Evolutionary conservation across 768 basidiomycete genomes (phyloP), one percentile per base, ranked within the genome.

Genomic region (Collybia mongolica): DNA sequence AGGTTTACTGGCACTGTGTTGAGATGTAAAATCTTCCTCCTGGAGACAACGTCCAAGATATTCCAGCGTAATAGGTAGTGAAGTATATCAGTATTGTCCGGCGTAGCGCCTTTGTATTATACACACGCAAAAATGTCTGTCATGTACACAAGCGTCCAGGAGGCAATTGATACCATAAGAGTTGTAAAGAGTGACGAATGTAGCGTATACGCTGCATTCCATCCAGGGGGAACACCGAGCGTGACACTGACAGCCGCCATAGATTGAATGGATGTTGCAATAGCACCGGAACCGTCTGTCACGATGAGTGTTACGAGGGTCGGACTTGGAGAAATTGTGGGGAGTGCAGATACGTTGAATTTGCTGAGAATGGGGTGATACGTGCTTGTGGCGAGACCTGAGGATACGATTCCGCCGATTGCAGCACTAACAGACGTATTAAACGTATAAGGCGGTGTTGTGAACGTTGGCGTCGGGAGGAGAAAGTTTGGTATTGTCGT

Each of bases 401-500:
- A 75, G 2, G 68, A 53, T 3, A 82, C 81, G 18, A 86, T 73
- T 44, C 79, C 79, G 6, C 85, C 83, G 2, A 77, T 60, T 14
- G 72, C 52, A 3, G 79, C 81, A 7, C 76, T 56, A 42, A 88
- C 66, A 3, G 90, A 86, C 0, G 86, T 75, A 57, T 90, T 90
- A 60, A 90, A 82, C 6, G 72, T 63, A 63, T 90, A 92, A 0
- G 80, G 53, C 4, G 87, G 86, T 1, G 81, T 82, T 7, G 81
- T 74, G 55, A 77, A 77, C 0, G 79, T 73, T 0, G 88, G 88
- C 2, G 86, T 86, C 2, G 85, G 57, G 40, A 92, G 67, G 14
- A 83, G 68, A 57, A 74, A 85, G 65, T 91, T 91, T 1, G 90
- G 90, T 1, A 91, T 69, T 12, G 79, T 83, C 2, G 89, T 90